Percentiles rank a stretch among this genome's conserved stretches.
phyloP scores from a whole-genome alignment of 257 asterid species.

The Jacaranda mimosifolia region DNA sequence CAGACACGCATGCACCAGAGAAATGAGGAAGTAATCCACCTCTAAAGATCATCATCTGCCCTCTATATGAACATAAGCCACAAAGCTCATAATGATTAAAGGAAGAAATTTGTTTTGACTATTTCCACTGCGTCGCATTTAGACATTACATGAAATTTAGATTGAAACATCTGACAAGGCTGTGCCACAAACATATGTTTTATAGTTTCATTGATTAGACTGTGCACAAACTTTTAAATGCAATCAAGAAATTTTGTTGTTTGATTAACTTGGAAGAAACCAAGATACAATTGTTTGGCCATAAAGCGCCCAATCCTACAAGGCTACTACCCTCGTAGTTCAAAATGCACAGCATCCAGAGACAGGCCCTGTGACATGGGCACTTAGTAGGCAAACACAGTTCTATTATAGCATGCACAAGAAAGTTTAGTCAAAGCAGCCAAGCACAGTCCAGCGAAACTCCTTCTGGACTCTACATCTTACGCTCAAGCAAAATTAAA shows the following conservation, averaged over 20 bases:
- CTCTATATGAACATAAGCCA: background rate
- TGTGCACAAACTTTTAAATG: conserved; percentile 10
- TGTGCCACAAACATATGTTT: conserved; percentile 4
- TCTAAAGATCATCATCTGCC: background rate
- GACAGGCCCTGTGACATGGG: background rate
- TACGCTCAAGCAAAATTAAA: background rate
- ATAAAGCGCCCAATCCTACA: conserved; percentile 3
- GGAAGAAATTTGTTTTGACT: background rate
- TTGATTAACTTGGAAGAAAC: conserved; percentile 5
- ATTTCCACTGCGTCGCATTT: background rate
- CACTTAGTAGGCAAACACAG: background rate
- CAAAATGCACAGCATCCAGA: background rate
- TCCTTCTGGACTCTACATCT: background rate
- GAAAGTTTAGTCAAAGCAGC: conserved; percentile 24
- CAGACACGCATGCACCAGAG: background rate
- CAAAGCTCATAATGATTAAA: background rate
- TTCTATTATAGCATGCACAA: background rate
- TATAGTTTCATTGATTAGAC: conserved; percentile 1
- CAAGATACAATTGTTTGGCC: conserved; percentile 3
- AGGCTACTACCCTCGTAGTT: conserved; percentile 2
- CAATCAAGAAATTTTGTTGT: conserved; percentile 6
- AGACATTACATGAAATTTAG: background rate
- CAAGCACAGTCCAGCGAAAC: background rate
- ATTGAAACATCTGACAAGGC: conserved; percentile 7
- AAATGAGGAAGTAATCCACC: background rate